Evolutionary conservation across 805 yeast genomes (phyloP), one percentile per base, ranked within the genome.

Genomic region (Zygosaccharomyces siamensis): DNA sequence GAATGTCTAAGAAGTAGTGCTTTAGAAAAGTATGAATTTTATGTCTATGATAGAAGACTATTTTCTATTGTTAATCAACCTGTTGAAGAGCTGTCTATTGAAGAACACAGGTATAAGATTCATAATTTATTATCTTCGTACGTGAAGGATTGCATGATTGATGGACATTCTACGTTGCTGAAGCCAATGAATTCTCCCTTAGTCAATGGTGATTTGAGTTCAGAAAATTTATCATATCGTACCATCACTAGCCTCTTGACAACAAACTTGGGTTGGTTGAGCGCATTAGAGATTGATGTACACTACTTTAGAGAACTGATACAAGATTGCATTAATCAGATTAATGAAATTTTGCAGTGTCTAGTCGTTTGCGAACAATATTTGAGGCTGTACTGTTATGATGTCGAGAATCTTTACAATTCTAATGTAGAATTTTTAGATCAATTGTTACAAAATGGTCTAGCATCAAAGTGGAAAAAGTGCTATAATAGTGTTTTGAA

Each of bases 1-100:
- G 52, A 54, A 23, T 49, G 51, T 33, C 37, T 50, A 26, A 48
- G 53, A 40, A 47, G 39, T 14, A 36, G 41, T 10, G 24, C 32
- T 2, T 39, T 47, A 72, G 73, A 71, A 73, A 62, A 76, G 27
- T 70, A 69, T 45, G 85, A 81, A 50, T 69, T 84, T 3, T 84
- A 76, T 61, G 80, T 79, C 1, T 84, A 74, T 64, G 89, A 85
- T 62, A 78, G 83, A 61, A 72, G 80, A 40, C 65, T 79, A 40
- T 84, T 84, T 54, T 67, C 74, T 3, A 53, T 57, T 10, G 64
- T 62, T 1, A 57, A 60, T 20, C 51, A 54, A 37, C 68, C 61
- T 42, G 50, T 28, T 21, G 42, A 16, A 21, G 26, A 23, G 20
- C 14, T 27, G n/a, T 14, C 18, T 18, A 39, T 16, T 21, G 33